Evolutionary conservation across 495 filamentous ascomycete genomes (phyloP), one percentile per base, ranked within the genome.

Genomic region (Daldinia childiae): DNA sequence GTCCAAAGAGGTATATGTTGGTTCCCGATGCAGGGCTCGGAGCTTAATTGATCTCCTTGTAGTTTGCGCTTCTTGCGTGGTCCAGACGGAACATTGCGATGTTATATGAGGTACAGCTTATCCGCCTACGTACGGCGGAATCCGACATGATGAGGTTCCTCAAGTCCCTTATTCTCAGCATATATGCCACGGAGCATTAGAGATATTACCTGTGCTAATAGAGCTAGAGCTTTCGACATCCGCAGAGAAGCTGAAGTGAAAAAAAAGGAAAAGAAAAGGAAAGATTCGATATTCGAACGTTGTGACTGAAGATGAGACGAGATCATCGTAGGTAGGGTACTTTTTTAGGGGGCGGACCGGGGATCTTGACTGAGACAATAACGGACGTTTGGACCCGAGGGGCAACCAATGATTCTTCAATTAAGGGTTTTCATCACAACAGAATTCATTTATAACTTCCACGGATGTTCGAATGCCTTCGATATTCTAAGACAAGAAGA

Each of bases 11-110:
- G 50, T 34, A 45, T 62, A 55, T 68, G 64, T 54, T 58, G 43
- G 56, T 60, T 62, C 60, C 64, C 69, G 69, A 68, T 24, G 54
- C 69, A 61, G 41, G 64, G 38, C 39, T 34, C 69, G 64, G 69
- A 68, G 64, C 64, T 72, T 72, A 68, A 72, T 43, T 56, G 58
- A 19, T 50, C 69, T 72, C 55, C 69, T 39, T 56, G 17, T 58
- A n/a, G 48, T 56, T 65, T 62, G 61, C 58, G 60, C 9, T 43
- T 24, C 17, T 24, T 62, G 29, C 60, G 65, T 65, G 54, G 39
- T 57, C 50, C 48, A 51, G 14, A 39, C 56, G 65, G 61, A 41
- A 65, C 1, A 68, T 62, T 68, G 61, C 56, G 65, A 15, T 64
- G 11, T 7, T 19, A n/a, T 19, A n/a, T 26, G 61, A 68, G 34